Conservation (phyloP, 345 rosid genomes). For the Moricandia arvensis region DNA sequence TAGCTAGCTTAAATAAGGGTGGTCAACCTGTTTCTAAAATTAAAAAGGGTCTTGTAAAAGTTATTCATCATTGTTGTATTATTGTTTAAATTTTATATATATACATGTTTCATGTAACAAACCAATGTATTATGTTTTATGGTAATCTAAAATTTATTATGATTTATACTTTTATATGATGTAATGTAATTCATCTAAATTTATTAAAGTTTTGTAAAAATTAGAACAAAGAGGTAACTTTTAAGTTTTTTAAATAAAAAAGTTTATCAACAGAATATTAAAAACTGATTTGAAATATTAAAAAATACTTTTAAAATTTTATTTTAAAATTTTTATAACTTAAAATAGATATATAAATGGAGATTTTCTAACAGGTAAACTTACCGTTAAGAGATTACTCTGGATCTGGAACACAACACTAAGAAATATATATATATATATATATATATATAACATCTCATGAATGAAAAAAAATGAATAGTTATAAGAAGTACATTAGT, state of each 20-base stretch:
- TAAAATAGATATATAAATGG: not conserved
- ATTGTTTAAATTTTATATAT: slow-evolving; percentile 13
- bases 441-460: too few species aligned
- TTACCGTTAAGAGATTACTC: too few species aligned
- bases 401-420: too few species aligned
- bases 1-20: slow-evolving; percentile 1
- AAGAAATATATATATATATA: too few species aligned
- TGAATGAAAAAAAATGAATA: too few species aligned
- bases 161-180: not conserved
- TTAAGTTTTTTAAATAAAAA: not conserved
- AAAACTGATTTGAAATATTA: too few species aligned
- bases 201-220: not conserved
- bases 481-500: too few species aligned
- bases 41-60: slow-evolving; percentile 20
- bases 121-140: not conserved
- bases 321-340: not conserved
- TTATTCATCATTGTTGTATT: slow-evolving; percentile 16
- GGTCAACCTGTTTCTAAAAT: not conserved
- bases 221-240: too few species aligned
- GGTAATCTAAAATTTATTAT: not conserved
- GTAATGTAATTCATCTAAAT: not conserved
- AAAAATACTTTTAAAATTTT: too few species aligned
- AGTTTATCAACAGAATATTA: too few species aligned
- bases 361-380: not conserved
- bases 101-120: slow-evolving; percentile 4